Base-by-base conservation (phyloP, 495 filamentous ascomycete species). In the Penicillium canescens region DNA sequence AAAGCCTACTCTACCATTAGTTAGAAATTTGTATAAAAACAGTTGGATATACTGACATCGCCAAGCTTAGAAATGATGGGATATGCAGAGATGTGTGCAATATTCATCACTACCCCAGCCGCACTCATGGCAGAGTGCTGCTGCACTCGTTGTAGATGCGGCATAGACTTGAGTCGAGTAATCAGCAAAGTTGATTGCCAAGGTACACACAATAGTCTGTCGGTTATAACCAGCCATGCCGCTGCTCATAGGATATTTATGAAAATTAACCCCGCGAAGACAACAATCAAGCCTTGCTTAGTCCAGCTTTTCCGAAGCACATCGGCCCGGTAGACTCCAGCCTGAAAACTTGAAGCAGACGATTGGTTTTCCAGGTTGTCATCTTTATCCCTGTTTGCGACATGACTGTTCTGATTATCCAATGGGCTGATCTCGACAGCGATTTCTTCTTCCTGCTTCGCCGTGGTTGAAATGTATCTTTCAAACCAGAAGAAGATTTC, bases 51-150 rank as follows among this genome's bases (percentile, higher is more conserved):
- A 55, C 55, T 24, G 26, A 62, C 63, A 46, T 66, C 63, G 11
- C 63, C 56, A 9, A 66, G 49, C 23, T 66, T 66, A 3, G 59
- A 59, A 42, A 66, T 66, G 12, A 66, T 60, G 8, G 63, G 63
- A 57, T 60, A 66, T 3, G 63, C 51, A 13, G 56, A 55, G 33
- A 66, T 62, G 5, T 56, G 56, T 0, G 63, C 57, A 24, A 66
- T 66, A n/a, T 62, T 66, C 52, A 52, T 56, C 0, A 66, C 59
- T 2, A 66, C 63, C 3, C 57, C 51, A 3, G 59, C 63, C 10
- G 63, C 59, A 20, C 56, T 59, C 63, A 66, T 62, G 12, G 59
- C 59, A 4, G 63, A 66, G 33, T 66, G 63, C 26, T 62, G 56
- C 33, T 59, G 56, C 42, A 28, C 56, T 60, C 7, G 59, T 66